Percentiles rank a stretch among this genome's conserved stretches.
Evolutionary conservation across 1,284 basidiomycete genomes (phyloP).

Genomic region (Polyporus tsugae): DNA sequence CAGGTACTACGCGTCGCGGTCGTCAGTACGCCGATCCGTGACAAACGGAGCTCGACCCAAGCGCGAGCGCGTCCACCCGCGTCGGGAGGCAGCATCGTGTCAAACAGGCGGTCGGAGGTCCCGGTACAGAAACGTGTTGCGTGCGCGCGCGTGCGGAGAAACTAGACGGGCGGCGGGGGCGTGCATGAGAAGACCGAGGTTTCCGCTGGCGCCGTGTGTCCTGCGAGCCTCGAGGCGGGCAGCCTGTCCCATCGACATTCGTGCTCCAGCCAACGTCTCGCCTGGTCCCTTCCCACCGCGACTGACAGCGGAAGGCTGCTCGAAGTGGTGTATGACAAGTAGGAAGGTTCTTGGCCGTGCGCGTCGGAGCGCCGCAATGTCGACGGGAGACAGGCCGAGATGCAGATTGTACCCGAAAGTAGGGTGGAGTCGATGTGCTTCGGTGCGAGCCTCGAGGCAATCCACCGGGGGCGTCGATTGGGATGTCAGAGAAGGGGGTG

Average conservation of each 20-base stretch:
- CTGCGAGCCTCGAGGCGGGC: conserved; percentile 10
- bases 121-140: background rate
- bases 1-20: background rate
- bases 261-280: background rate
- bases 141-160: conserved; percentile 27
- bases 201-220: conserved; percentile 20
- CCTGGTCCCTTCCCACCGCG: background rate
- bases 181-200: conserved; percentile 33
- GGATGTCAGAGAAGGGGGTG: background rate
- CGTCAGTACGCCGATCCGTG: background rate
- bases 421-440: conserved; percentile 7
- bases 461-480: background rate
- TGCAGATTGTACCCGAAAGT: background rate
- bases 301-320: background rate
- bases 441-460: background rate
- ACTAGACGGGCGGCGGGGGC: conserved; percentile 24
- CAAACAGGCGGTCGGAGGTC: conserved; percentile 7
- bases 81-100: background rate
- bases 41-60: background rate
- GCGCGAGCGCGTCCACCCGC: conserved; percentile 1
- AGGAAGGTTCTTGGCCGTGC: background rate
- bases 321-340: background rate
- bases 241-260: background rate
- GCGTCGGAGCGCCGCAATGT: background rate
- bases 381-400: background rate